Percentiles rank a stretch among this genome's conserved stretches.
These are phyloP conservation scores for Phaeosphaeria sp. DNA, from an alignment of 2,329 filamentous ascomycete species.

Conservation along the genomic window DNA sequence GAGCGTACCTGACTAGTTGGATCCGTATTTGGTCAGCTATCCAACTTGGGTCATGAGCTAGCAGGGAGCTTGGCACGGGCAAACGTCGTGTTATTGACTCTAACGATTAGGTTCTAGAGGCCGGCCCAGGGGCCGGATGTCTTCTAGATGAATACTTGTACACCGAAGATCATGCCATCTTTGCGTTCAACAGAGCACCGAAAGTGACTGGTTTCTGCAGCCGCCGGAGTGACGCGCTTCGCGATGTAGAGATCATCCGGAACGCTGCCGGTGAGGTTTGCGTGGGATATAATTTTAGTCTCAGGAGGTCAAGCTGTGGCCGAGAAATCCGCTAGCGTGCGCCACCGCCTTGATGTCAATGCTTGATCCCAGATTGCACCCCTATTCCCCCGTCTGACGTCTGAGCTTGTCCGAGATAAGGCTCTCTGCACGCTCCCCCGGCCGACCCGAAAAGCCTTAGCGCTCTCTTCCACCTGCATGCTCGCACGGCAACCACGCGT, in stretches of 20 bases:
- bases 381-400: constrained; percentile 9
- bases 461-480: not conserved
- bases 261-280: constrained; percentile 22
- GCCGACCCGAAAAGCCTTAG: constrained; percentile 14
- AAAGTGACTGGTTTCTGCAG: constrained; percentile 8
- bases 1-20: constrained; percentile 29
- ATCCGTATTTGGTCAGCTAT: constrained; percentile 24
- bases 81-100: constrained; percentile 25
- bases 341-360: constrained; percentile 13
- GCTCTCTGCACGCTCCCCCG: constrained; percentile 21
- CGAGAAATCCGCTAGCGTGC: constrained; percentile 26
- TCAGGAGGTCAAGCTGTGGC: constrained; percentile 20
- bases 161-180: constrained; percentile 18
- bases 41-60: constrained; percentile 25
- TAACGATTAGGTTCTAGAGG: constrained; percentile 19
- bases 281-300: constrained; percentile 20
- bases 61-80: constrained; percentile 15
- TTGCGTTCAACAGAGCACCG: constrained; percentile 20
- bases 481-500: not conserved
- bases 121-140: constrained; percentile 19
- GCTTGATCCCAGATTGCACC: constrained; percentile 18
- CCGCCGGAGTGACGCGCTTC: constrained; percentile 12
- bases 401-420: constrained; percentile 28
- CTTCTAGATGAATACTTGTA: constrained; percentile 19
- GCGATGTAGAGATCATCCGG: constrained; percentile 15